phyloP scores from a whole-genome alignment of 768 basidiomycete genomes.

The Pleurotus tuoliensis region DNA sequence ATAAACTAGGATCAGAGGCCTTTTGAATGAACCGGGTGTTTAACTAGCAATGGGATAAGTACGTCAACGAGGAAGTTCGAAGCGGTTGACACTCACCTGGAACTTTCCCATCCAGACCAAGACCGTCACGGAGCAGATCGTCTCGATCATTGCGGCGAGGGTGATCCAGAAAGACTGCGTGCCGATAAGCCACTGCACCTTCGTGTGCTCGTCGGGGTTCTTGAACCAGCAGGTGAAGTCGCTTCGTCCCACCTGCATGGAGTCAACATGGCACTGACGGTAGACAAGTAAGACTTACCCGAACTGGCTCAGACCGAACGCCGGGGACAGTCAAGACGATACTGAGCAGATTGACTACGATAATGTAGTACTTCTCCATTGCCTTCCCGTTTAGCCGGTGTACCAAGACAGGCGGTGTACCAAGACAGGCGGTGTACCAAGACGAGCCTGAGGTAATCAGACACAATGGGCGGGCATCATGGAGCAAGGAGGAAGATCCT shows the following conservation, averaged over 20 bases:
- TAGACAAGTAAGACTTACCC: constrained; percentile 14
- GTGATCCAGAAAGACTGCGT: constrained; percentile 22
- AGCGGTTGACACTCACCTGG: constrained; percentile 9
- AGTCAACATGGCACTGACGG: neutral
- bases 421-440: no score
- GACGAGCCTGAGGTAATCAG: constrained; percentile 14
- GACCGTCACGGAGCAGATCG: constrained; percentile 13
- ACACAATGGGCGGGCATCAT: neutral
- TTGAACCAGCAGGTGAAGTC: constrained; percentile 19
- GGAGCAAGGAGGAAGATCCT: neutral
- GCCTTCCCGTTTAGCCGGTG: constrained; percentile 19
- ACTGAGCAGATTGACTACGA: constrained; percentile 14
- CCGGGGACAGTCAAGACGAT: constrained; percentile 14
- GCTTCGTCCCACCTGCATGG: constrained; percentile 14
- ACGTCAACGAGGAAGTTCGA: no score
- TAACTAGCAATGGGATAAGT: neutral
- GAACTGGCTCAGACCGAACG: constrained; percentile 19
- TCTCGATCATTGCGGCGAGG: constrained; percentile 17
- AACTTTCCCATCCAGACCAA: constrained; percentile 16
- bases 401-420: constrained; percentile 19
- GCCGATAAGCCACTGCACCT: constrained; percentile 21
- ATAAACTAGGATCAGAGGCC: neutral
- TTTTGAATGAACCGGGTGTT: neutral
- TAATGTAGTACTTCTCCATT: constrained; percentile 24
- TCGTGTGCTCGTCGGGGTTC: constrained; percentile 9